Evolutionary conservation across 176 grass and related monocot genomes (phyloP).

Genomic region (Triticum dicoccoides): DNA sequence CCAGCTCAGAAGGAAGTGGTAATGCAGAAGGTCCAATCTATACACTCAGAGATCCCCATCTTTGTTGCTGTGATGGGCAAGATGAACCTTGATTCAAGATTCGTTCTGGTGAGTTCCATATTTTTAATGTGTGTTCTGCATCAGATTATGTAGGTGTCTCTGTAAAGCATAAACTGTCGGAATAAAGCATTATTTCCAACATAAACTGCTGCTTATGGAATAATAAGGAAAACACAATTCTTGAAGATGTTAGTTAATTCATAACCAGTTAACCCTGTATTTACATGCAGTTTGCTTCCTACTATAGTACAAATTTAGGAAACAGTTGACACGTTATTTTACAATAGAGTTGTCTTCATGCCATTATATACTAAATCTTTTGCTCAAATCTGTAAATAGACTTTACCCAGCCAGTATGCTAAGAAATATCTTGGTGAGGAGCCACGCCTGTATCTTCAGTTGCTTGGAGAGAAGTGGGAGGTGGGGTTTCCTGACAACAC

Average conservation of each 20-base stretch:
- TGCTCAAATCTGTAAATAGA: not conserved
- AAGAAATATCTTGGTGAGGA: not conserved
- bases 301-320: not conserved
- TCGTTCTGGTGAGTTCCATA: not conserved
- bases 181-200: no score
- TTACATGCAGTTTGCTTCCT: not conserved
- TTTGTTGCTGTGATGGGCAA: slow-evolving; percentile 7
- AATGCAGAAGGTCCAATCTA: not conserved
- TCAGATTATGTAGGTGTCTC: not conserved
- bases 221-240: not conserved
- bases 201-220: not conserved
- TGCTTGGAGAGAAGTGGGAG: not conserved
- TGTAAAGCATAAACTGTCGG: not conserved
- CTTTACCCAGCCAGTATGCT: not conserved
- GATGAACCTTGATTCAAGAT: not conserved
- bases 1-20: not conserved
- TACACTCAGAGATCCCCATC: not conserved
- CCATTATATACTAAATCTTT: not conserved
- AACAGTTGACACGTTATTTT: not conserved
- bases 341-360: not conserved
- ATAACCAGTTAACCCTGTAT: not conserved
- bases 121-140: not conserved
- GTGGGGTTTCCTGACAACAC: not conserved
- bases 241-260: not conserved
- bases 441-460: not conserved